Conservation (phyloP, 129 eudicot genomes). For the Apium graveolens region DNA sequence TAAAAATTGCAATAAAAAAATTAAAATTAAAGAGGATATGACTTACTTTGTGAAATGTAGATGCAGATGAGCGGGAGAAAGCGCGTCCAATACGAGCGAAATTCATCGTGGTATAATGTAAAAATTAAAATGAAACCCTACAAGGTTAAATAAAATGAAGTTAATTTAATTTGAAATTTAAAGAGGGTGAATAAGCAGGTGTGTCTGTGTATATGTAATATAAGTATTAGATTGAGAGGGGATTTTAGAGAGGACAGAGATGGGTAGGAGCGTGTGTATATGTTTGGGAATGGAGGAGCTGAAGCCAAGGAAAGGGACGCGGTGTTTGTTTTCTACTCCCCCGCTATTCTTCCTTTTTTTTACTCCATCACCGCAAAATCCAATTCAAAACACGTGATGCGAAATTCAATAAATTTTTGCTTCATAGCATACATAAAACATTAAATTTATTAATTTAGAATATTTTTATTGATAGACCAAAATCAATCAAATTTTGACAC, state of each 20-base stretch:
- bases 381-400: too few species aligned
- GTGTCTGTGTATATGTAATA: not conserved
- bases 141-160: not conserved
- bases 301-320: not conserved
- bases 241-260: slow-evolving; percentile 10
- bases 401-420: too few species aligned
- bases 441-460: too few species aligned
- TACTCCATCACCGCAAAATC: too few species aligned
- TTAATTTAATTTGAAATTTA: not conserved
- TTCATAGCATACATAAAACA: too few species aligned
- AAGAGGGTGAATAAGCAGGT: slow-evolving; percentile 6
- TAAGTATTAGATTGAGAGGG: too few species aligned
- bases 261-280: slow-evolving; percentile 19
- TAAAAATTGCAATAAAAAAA: not conserved
- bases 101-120: slow-evolving; percentile 20
- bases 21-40: not conserved
- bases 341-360: not conserved
- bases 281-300: slow-evolving; percentile 28
- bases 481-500: too few species aligned
- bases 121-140: slow-evolving; percentile 19
- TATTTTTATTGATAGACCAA: too few species aligned
- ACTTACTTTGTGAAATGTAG: slow-evolving; percentile 29
- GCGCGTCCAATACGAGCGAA: slow-evolving; percentile 43
- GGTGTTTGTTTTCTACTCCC: not conserved
- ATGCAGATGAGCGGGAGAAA: slow-evolving; percentile 30